A percentile compares a stretch with the other conserved stretches of the same genome.
phyloP scores from a whole-genome alignment of 2,329 filamentous ascomycete species.

The Fusarium cicatricum region DNA sequence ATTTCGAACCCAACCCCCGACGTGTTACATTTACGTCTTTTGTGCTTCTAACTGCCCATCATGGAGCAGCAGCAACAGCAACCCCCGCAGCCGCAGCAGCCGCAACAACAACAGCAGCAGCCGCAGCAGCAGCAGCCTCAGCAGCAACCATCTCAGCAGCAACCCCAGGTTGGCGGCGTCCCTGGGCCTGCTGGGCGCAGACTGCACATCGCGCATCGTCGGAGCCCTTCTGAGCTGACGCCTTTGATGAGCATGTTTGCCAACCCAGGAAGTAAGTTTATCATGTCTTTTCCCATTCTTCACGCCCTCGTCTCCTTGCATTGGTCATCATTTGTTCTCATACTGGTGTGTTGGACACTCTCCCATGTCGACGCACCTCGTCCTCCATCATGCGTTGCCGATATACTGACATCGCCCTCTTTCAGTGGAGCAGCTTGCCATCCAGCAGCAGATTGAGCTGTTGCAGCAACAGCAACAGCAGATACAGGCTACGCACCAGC shows the following conservation, averaged over 20 bases:
- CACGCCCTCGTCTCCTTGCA: background rate
- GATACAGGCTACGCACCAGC: conserved; percentile 94
- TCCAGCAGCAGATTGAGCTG: conserved; percentile 97
- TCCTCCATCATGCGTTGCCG: conserved; percentile 1
- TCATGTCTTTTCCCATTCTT: conserved; percentile 11
- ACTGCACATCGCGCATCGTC: conserved; percentile 95
- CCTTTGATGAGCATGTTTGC: conserved; percentile 94
- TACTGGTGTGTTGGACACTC: background rate
- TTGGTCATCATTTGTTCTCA: background rate
- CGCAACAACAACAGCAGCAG: conserved; percentile 64
- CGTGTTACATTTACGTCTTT: conserved; percentile 43
- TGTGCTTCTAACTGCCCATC: conserved; percentile 56
- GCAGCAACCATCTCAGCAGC: conserved; percentile 55
- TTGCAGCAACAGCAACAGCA: conserved; percentile 98
- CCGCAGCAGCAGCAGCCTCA: conserved; percentile 54
- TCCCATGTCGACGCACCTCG: background rate
- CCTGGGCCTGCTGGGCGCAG: conserved; percentile 84
- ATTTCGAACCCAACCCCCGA: conserved; percentile 47
- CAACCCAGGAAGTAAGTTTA: conserved; percentile 68
- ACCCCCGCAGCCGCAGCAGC: conserved; percentile 68
- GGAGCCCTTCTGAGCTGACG: conserved; percentile 96
- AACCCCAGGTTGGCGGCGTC: conserved; percentile 63
- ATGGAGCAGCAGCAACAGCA: conserved; percentile 66
- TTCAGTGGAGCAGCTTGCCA: conserved; percentile 94
- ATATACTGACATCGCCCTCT: conserved; percentile 33